phyloP scores from a whole-genome alignment of 2,329 filamentous ascomycete genomes.

The Cladosporium sp. region DNA sequence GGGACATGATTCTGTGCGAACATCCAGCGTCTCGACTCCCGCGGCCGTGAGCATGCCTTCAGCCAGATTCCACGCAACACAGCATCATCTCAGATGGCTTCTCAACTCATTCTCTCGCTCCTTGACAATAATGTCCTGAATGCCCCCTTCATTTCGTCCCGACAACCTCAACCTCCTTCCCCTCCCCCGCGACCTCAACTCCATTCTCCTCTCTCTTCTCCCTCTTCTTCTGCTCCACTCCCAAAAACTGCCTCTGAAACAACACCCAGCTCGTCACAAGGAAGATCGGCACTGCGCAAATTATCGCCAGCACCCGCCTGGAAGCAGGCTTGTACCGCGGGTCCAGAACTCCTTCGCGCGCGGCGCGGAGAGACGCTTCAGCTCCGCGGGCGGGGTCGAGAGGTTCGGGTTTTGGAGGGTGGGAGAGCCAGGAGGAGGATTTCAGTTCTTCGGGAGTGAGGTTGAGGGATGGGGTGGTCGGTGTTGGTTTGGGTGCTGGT shows the following conservation, averaged over 20 bases:
- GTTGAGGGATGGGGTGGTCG: not conserved
- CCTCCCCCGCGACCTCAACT: constrained; percentile 4
- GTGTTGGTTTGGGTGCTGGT: constrained; percentile 1
- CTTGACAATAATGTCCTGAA: too few relatives aligned
- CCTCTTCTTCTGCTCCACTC: constrained; percentile 25
- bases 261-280: constrained; percentile 26
- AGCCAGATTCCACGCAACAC: too few relatives aligned
- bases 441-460: not conserved
- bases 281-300: constrained; percentile 25
- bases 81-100: too few relatives aligned
- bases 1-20: too few relatives aligned
- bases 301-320: constrained; percentile 20
- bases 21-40: too few relatives aligned
- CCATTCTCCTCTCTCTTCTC: not conserved
- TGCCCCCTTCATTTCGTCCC: too few relatives aligned
- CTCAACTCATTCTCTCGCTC: too few relatives aligned
- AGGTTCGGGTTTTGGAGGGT: constrained; percentile 14
- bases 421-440: too few relatives aligned
- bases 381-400: constrained; percentile 21
- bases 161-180: not conserved
- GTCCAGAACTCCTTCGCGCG: constrained; percentile 23
- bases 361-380: constrained; percentile 21
- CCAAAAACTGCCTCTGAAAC: constrained; percentile 25
- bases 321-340: constrained; percentile 24
- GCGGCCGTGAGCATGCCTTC: too few relatives aligned